Conservation (phyloP, 768 basidiomycete genomes). For the Termitomyces sp. region DNA sequence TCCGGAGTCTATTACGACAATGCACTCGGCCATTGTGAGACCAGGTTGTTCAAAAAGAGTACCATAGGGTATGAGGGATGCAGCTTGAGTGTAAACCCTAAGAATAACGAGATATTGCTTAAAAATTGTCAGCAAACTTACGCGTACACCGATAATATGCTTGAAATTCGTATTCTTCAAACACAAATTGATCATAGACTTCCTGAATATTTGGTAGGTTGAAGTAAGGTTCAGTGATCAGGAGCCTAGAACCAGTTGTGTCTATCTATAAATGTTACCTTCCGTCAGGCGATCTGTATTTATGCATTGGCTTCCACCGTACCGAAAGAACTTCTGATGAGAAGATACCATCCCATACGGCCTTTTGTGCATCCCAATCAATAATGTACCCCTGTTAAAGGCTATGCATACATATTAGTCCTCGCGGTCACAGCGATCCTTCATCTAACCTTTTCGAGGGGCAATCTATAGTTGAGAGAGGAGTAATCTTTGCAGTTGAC, state of each 20-base stretch:
- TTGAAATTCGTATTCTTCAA: conserved; percentile 93
- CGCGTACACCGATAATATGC: conserved; percentile 79
- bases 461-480: conserved; percentile 74
- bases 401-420: conserved; percentile 16
- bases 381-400: conserved; percentile 74
- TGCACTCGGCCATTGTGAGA: conserved; percentile 64
- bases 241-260: conserved; percentile 62
- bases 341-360: conserved; percentile 89
- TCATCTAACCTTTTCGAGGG: conserved; percentile 75
- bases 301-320: conserved; percentile 13
- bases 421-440: conserved; percentile 4
- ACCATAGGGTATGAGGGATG: conserved; percentile 73
- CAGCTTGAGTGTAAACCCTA: conserved; percentile 44
- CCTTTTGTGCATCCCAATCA: conserved; percentile 95
- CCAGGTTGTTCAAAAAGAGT: conserved; percentile 51
- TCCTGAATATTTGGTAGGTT: conserved; percentile 91
- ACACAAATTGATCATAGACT: conserved; percentile 90
- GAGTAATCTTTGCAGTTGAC: conserved; percentile 73
- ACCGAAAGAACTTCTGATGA: conserved; percentile 66
- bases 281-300: not conserved
- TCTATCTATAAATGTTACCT: conserved; percentile 47
- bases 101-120: not conserved
- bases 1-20: conserved; percentile 81
- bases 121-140: conserved; percentile 32
- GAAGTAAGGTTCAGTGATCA: conserved; percentile 93